A percentile compares a stretch with the other conserved stretches of the same genome.
Evolutionary conservation across 2,329 filamentous ascomycete species (phyloP).

Genomic region (Colletotrichum sp.): DNA sequence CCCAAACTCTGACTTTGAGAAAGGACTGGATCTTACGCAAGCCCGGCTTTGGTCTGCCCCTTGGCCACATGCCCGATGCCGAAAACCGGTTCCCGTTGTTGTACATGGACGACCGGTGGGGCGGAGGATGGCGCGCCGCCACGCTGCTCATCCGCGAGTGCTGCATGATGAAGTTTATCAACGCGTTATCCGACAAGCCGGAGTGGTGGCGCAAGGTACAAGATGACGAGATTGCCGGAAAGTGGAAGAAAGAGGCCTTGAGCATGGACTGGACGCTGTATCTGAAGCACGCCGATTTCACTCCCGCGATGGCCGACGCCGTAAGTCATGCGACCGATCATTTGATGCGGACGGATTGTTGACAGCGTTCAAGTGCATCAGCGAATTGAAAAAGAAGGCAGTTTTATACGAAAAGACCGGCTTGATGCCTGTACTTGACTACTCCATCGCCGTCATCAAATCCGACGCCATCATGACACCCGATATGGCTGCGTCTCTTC

Average conservation of each 20-base stretch:
- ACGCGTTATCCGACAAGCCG: constrained; percentile 29
- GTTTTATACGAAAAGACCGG: constrained; percentile 39
- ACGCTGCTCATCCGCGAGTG: constrained; percentile 17
- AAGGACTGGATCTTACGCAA: neutral
- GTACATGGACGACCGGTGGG: neutral
- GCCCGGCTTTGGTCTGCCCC: neutral
- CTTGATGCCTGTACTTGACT: constrained; percentile 36
- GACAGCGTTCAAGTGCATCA: constrained; percentile 26
- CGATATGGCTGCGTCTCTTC: constrained; percentile 13
- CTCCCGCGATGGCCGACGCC: neutral
- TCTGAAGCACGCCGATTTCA: neutral
- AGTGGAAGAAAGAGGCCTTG: constrained; percentile 24
- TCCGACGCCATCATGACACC: constrained; percentile 24
- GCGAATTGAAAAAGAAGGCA: constrained; percentile 51
- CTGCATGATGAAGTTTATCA: constrained; percentile 31
- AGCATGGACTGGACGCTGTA: neutral
- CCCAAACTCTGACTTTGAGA: neutral
- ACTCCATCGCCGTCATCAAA: constrained; percentile 23
- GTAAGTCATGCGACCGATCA: neutral
- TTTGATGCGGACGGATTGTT: neutral
- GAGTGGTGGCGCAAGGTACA: constrained; percentile 29
- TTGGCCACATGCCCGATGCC: neutral
- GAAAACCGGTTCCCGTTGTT: neutral
- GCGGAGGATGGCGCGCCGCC: neutral
- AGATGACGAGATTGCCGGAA: constrained; percentile 21